phyloP scores from a whole-genome alignment of 768 basidiomycete species.

The Naganishia onofrii region DNA sequence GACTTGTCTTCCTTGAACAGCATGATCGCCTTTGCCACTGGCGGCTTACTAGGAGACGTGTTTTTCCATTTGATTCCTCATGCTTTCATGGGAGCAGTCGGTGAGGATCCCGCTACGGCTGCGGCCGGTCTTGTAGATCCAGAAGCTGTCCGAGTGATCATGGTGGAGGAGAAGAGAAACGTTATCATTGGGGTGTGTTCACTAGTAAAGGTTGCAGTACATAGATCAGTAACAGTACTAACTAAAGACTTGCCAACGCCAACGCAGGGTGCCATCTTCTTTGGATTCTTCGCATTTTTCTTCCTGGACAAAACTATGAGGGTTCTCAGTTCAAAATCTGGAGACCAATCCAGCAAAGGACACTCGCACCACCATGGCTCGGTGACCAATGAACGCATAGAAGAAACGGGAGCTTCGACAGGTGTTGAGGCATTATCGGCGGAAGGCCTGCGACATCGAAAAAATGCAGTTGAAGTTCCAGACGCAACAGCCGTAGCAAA shows the following conservation, averaged over 20 bases:
- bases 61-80: constrained; percentile 89
- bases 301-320: constrained; percentile 88
- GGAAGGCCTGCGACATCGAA: constrained; percentile 16
- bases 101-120: constrained; percentile 55
- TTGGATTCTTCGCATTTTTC: constrained; percentile 86
- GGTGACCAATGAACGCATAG: neutral
- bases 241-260: too few relatives aligned
- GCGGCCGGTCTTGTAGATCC: constrained; percentile 4
- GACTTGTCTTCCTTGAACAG: constrained; percentile 80
- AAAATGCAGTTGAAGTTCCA: neutral
- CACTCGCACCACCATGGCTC: constrained; percentile 62
- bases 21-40: constrained; percentile 93
- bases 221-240: neutral
- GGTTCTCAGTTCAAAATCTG: constrained; percentile 67
- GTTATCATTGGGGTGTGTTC: constrained; percentile 74
- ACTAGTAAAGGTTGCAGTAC: neutral
- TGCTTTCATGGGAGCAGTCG: constrained; percentile 83
- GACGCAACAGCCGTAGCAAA: neutral
- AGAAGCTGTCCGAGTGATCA: constrained; percentile 66
- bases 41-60: constrained; percentile 86
- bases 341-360: constrained; percentile 56
- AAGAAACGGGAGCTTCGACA: neutral
- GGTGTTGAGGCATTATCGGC: neutral
- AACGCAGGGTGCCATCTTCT: constrained; percentile 69
- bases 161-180: constrained; percentile 87